Evolutionary conservation across 2,329 filamentous ascomycete genomes (phyloP).

Genomic region (Fusarium torulosum): DNA sequence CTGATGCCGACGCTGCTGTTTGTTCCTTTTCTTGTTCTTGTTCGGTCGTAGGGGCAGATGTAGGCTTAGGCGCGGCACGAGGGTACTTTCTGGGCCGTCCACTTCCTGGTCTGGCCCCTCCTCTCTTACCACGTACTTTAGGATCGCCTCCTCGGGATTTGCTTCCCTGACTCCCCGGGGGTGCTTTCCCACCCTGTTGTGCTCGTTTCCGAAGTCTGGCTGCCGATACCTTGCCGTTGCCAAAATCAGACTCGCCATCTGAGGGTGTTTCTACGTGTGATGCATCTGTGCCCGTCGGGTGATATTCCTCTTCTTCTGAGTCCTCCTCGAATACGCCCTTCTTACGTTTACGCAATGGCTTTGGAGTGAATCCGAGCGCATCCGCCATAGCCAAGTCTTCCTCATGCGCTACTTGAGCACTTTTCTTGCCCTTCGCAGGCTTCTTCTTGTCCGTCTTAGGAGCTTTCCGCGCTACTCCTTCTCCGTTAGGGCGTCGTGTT

Average conservation of each 20-base stretch:
- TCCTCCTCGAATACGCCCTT: slow-evolving; percentile 46
- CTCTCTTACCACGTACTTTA: slow-evolving; percentile 54
- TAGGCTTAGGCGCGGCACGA: slow-evolving; percentile 42
- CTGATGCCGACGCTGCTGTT: background rate
- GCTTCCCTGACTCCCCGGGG: slow-evolving; percentile 15
- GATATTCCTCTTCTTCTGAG: slow-evolving; percentile 51
- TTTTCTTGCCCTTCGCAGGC: slow-evolving; percentile 34
- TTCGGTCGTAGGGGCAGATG: slow-evolving; percentile 8
- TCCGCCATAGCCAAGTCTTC: slow-evolving; percentile 39
- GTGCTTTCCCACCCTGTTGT: slow-evolving; percentile 30
- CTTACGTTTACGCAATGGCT: slow-evolving; percentile 49
- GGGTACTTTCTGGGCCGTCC: slow-evolving; percentile 57
- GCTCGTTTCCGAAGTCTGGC: slow-evolving; percentile 48
- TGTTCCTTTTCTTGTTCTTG: slow-evolving; percentile 19
- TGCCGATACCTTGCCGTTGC: slow-evolving; percentile 27
- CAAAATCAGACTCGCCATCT: slow-evolving; percentile 45
- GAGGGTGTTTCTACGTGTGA: slow-evolving; percentile 43
- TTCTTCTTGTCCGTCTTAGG: slow-evolving; percentile 48
- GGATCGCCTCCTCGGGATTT: slow-evolving; percentile 39
- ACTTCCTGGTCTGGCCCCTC: slow-evolving; percentile 56
- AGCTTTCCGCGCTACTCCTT: slow-evolving; percentile 44
- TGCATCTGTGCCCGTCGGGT: slow-evolving; percentile 43
- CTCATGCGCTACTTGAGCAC: slow-evolving; percentile 4
- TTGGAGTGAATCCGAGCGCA: slow-evolving; percentile 19
- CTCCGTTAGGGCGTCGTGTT: slow-evolving; percentile 36